These are phyloP conservation scores for Trypanosomatidae sp. DNA, from an alignment of 208 protist species.

Conservation along the genomic window DNA sequence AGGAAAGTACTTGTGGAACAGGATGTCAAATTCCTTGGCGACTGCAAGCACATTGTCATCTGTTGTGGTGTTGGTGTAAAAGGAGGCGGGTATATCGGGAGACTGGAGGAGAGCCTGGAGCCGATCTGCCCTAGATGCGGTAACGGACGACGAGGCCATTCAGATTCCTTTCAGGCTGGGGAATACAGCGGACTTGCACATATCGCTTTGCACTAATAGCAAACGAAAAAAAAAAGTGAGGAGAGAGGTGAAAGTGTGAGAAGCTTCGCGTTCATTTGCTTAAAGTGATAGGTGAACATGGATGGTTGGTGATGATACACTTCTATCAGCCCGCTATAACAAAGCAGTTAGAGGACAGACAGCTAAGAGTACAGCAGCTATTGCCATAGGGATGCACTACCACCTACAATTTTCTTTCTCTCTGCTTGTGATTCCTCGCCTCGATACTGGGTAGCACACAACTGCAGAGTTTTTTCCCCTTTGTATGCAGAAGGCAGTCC, in stretches of 20 bases:
- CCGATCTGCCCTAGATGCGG: slow-evolving; percentile 33
- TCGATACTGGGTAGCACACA: neutral
- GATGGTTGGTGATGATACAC: neutral
- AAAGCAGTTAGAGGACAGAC: neutral
- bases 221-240: neutral
- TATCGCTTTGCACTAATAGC: neutral
- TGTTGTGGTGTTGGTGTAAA: slow-evolving; percentile 53
- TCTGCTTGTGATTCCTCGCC: neutral
- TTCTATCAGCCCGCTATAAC: neutral
- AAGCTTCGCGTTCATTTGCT: neutral
- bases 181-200: slow-evolving; percentile 3
- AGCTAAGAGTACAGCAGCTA: neutral
- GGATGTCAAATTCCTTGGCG: slow-evolving; percentile 55
- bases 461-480: neutral
- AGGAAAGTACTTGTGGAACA: slow-evolving; percentile 83
- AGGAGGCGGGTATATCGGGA: slow-evolving; percentile 60
- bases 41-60: slow-evolving; percentile 68
- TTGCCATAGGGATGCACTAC: neutral
- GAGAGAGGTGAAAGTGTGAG: neutral
- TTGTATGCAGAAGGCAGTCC: no score
- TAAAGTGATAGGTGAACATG: neutral
- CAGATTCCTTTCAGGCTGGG: neutral
- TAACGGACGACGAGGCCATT: slow-evolving; percentile 9
- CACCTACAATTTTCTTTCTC: neutral
- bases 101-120: slow-evolving; percentile 42